Evolutionary conservation across 1,284 basidiomycete species (phyloP).

Genomic region (Cutaneotrichosporon cutaneum): DNA sequence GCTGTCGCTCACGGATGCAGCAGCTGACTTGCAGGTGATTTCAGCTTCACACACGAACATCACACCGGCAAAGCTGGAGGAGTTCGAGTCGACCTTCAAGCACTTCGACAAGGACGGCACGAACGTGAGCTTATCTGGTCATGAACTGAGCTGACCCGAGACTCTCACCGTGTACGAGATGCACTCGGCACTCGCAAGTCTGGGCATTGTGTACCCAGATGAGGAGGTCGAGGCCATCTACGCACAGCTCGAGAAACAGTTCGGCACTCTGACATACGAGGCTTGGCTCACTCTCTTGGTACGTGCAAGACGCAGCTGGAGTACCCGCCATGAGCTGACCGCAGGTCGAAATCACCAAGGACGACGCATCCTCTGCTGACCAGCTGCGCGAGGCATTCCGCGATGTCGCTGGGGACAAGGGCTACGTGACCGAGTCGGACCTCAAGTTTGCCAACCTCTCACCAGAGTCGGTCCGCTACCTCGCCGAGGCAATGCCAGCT

Average conservation of each 20-base stretch:
- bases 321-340: conserved; percentile 1
- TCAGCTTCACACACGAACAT: conserved; percentile 60
- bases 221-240: conserved; percentile 85
- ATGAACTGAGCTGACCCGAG: conserved; percentile 30
- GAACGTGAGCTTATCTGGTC: conserved; percentile 56
- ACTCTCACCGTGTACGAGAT: conserved; percentile 82
- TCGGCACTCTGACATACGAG: conserved; percentile 87
- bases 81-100: conserved; percentile 95
- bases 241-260: conserved; percentile 72
- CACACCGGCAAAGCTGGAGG: conserved; percentile 92
- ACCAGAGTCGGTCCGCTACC: conserved; percentile 72
- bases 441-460: conserved; percentile 83
- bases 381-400: conserved; percentile 93
- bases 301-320: conserved; percentile 50
- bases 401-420: conserved; percentile 83
- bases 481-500: conserved; percentile 56
- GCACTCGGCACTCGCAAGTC: conserved; percentile 85
- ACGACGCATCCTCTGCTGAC: conserved; percentile 81
- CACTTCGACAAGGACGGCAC: conserved; percentile 94
- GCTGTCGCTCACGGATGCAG: background rate
- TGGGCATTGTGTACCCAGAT: conserved; percentile 91
- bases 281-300: conserved; percentile 90
- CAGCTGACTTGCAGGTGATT: conserved; percentile 65
- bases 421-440: conserved; percentile 88
- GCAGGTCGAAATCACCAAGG: conserved; percentile 91